Percentiles rank a stretch among this genome's conserved stretches.
These are phyloP conservation scores for Aspergillus cristatus DNA, from an alignment of 495 filamentous ascomycete species.

Conservation along the genomic window DNA sequence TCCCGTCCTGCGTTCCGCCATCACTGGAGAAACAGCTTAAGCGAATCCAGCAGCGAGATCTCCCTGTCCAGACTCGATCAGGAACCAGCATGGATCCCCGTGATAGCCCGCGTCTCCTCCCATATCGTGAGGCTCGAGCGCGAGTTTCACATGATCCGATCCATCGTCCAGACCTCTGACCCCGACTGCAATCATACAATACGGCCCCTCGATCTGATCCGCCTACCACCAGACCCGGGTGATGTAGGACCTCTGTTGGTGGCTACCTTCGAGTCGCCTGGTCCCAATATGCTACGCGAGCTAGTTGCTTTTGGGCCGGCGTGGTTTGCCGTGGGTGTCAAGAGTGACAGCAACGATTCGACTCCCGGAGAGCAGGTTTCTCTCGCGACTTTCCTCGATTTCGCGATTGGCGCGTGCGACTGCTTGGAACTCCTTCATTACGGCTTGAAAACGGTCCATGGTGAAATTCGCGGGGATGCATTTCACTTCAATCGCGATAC, in stretches of 20 bases:
- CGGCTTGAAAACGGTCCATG: conserved; percentile 71
- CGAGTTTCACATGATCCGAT: conserved; percentile 70
- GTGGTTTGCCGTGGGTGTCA: conserved; percentile 47
- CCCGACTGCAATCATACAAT: conserved; percentile 65
- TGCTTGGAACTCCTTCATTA: conserved; percentile 83
- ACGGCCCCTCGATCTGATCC: conserved; percentile 62
- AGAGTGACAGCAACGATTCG: conserved; percentile 39
- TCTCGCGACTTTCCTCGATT: conserved; percentile 69
- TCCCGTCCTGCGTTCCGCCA: conserved; percentile 24
- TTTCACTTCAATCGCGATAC: conserved; percentile 70
- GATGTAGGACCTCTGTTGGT: conserved; percentile 59
- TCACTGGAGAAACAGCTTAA: conserved; percentile 33
- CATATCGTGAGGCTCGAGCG: conserved; percentile 75
- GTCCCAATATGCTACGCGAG: conserved; percentile 59
- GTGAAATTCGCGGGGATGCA: conserved; percentile 78
- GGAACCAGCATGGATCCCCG: conserved; percentile 36
- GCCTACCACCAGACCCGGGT: conserved; percentile 52
- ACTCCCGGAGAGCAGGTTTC: conserved; percentile 52
- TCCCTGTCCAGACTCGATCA: conserved; percentile 29
- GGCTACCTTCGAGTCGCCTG: conserved; percentile 70
- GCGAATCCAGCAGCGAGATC: conserved; percentile 44
- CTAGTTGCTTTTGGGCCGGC: conserved; percentile 71
- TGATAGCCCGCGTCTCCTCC: conserved; percentile 70
- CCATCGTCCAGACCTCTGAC: conserved; percentile 59
- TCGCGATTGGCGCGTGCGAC: conserved; percentile 77